A percentile compares a stretch with the other conserved stretches of the same genome.
Conservation (phyloP, 441 rosid species). For the Geranium incanum region DNA sequence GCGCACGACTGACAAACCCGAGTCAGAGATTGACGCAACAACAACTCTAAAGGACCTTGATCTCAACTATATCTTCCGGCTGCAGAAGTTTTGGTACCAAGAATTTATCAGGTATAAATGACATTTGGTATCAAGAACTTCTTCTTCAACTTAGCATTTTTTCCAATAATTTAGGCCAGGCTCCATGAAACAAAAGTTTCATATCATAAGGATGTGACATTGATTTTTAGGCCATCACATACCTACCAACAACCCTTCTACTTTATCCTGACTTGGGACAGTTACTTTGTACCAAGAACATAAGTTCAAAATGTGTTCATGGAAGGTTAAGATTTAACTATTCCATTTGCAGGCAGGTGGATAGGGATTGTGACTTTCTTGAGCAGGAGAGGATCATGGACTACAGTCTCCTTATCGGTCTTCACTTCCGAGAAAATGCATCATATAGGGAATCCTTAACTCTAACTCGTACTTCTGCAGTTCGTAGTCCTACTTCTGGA, state of each 20-base stretch:
- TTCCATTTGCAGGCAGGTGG: constrained; percentile 64
- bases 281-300: too few species aligned
- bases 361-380: constrained; percentile 85
- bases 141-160: too few species aligned
- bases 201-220: too few species aligned
- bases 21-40: constrained; percentile 70
- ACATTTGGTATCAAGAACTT: too few species aligned
- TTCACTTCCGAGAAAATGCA: constrained; percentile 53
- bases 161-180: too few species aligned
- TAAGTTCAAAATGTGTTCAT: too few species aligned
- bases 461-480: constrained; percentile 17
- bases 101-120: constrained; percentile 69
- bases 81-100: constrained; percentile 77
- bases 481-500: constrained; percentile 23
- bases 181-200: too few species aligned
- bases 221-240: too few species aligned
- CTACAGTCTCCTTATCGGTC: constrained; percentile 81
- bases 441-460: too few species aligned
- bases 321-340: too few species aligned
- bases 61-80: constrained; percentile 64
- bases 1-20: constrained; percentile 72
- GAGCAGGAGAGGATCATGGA: constrained; percentile 97
- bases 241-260: too few species aligned
- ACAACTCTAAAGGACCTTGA: constrained; percentile 95
- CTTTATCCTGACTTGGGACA: too few species aligned